Conservation (phyloP, 176 grass and related monocot species). For the Hordeum vulgare region DNA sequence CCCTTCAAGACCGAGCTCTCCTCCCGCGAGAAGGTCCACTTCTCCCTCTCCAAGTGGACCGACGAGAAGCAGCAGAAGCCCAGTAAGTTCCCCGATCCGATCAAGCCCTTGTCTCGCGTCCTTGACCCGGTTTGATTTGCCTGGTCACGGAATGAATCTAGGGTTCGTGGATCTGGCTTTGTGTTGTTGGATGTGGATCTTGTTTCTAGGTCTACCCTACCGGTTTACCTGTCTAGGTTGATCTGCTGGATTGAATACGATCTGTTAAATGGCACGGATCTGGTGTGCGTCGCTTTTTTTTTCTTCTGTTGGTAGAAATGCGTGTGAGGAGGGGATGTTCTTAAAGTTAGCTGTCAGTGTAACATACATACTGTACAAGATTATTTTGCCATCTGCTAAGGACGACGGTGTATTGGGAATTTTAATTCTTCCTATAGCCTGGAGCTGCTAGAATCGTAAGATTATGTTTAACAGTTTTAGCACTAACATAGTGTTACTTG, state of each 20-base stretch:
- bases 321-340: not conserved
- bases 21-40: slow-evolving; percentile 93
- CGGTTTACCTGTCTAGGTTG: not conserved
- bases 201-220: not conserved
- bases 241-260: not conserved
- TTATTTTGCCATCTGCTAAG: not conserved
- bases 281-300: not conserved
- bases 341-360: not conserved
- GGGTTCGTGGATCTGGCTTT: slow-evolving; percentile 5
- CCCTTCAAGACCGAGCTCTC: slow-evolving; percentile 61
- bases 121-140: not conserved
- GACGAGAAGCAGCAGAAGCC: slow-evolving; percentile 77
- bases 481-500: not conserved
- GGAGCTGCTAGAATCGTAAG: not conserved
- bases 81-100: slow-evolving; percentile 31
- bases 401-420: not conserved
- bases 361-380: too few relatives aligned
- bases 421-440: not conserved
- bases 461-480: not conserved
- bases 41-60: slow-evolving; percentile 81
- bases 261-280: not conserved
- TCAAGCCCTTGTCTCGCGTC: not conserved
- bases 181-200: not conserved
- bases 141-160: not conserved
- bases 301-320: not conserved